Evolutionary conservation across 83 land plant genomes (phyloP).

Genomic region (Picea abies): DNA sequence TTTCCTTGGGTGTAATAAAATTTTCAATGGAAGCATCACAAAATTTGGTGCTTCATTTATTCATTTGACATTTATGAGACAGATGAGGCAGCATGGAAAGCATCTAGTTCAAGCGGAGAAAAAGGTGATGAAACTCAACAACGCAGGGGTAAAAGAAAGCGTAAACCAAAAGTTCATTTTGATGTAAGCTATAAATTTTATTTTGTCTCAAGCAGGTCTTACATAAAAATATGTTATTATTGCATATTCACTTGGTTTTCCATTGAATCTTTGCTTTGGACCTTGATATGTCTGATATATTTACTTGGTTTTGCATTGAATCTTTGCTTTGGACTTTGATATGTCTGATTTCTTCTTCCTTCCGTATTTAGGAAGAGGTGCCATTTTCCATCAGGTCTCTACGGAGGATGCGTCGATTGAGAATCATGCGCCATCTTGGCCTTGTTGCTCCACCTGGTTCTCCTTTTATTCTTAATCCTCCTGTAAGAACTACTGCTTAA

Average conservation of each 20-base stretch:
- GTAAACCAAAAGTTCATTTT: conserved; percentile 48
- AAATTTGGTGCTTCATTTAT: background rate
- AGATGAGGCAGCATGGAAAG: conserved; percentile 19
- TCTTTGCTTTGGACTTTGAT: background rate
- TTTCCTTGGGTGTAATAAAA: background rate
- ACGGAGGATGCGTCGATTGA: conserved; percentile 35
- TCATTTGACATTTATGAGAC: background rate
- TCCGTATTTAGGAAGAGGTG: conserved; percentile 20
- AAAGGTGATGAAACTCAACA: conserved; percentile 18
- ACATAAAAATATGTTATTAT: background rate
- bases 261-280: background rate
- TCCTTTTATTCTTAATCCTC: conserved; percentile 27
- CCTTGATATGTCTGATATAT: background rate
- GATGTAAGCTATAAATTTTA: conserved; percentile 35
- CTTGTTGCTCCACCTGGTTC: conserved; percentile 49
- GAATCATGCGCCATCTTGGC: conserved; percentile 54
- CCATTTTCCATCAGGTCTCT: conserved; percentile 18
- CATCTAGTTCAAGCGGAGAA: conserved; percentile 24
- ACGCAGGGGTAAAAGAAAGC: conserved; percentile 46
- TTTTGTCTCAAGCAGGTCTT: background rate
- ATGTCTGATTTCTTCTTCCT: background rate
- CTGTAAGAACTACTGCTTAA: background rate
- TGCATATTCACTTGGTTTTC: background rate
- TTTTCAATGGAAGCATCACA: too few species aligned
- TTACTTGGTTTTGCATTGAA: background rate